Evolutionary conservation across 1,284 basidiomycete species (phyloP).

Genomic region (Bjerkandera adusta): DNA sequence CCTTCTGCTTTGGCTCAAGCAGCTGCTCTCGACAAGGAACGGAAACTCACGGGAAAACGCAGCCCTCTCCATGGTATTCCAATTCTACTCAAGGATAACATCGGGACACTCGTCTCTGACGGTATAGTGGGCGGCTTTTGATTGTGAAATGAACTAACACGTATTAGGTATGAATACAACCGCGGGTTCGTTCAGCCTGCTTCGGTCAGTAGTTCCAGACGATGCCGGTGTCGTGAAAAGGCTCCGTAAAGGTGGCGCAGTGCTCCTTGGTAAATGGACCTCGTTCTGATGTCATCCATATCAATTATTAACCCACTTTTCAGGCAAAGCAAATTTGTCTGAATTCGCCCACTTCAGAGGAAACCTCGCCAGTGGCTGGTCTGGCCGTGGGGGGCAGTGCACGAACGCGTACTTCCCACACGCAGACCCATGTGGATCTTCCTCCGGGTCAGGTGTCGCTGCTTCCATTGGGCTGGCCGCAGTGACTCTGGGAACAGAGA

Average conservation of each 20-base stretch:
- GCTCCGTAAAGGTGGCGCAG: constrained; percentile 42
- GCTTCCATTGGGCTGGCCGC: constrained; percentile 58
- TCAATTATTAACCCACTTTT: constrained; percentile 11
- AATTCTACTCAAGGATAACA: constrained; percentile 62
- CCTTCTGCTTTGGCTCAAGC: constrained; percentile 58
- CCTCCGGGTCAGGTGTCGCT: constrained; percentile 57
- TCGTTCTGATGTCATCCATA: neutral
- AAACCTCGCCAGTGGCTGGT: constrained; percentile 35
- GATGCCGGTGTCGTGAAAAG: constrained; percentile 38
- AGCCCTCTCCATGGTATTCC: constrained; percentile 70
- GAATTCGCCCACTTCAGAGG: constrained; percentile 30
- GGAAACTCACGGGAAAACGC: constrained; percentile 42
- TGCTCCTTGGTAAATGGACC: constrained; percentile 41
- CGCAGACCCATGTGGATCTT: constrained; percentile 60
- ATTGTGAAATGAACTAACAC: constrained; percentile 9
- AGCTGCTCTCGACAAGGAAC: constrained; percentile 51
- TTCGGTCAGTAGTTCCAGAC: constrained; percentile 39
- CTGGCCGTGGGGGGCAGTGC: constrained; percentile 39
- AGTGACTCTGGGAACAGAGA: constrained; percentile 58
- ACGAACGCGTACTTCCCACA: constrained; percentile 39
- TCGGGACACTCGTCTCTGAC: constrained; percentile 50
- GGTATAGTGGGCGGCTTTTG: constrained; percentile 34
- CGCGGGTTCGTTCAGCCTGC: constrained; percentile 41
- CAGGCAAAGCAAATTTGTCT: constrained; percentile 30
- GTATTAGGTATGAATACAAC: constrained; percentile 59